phyloP scores from a whole-genome alignment of 108 stramenopile species.

The Pseudonitzschia pungens region DNA sequence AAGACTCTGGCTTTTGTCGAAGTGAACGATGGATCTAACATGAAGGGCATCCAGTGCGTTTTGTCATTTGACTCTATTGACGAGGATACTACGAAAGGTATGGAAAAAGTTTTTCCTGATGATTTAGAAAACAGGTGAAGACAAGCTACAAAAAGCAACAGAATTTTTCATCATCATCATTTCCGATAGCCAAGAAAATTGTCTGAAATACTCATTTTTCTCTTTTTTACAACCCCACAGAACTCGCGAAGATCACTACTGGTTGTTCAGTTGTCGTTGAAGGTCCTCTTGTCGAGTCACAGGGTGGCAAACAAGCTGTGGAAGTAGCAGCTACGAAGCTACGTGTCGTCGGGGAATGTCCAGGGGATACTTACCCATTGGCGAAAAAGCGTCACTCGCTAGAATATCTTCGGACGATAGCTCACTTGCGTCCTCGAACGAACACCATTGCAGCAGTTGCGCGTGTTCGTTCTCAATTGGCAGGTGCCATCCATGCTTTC shows the following conservation, averaged over 20 bases:
- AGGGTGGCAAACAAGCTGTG: conserved; percentile 90
- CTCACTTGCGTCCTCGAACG: conserved; percentile 96
- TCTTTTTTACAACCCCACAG: conserved; percentile 27
- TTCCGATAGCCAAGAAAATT: no score
- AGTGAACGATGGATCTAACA: conserved; percentile 96
- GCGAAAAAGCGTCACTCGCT: conserved; percentile 98
- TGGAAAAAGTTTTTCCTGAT: conserved; percentile 7
- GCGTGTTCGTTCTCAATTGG: conserved; percentile 88
- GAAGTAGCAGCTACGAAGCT: conserved; percentile 86
- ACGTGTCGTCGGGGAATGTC: conserved; percentile 88
- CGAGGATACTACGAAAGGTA: conserved; percentile 62
- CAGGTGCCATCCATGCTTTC: conserved; percentile 86
- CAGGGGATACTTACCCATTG: conserved; percentile 93
- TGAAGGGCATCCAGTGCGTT: conserved; percentile 92
- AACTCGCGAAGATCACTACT: conserved; percentile 86
- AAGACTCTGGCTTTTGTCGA: conserved; percentile 97
- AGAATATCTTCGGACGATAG: conserved; percentile 95
- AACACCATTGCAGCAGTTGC: conserved; percentile 96
- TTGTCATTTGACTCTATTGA: conserved; percentile 67
- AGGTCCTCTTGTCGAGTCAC: conserved; percentile 76
- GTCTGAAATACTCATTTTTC: no score
- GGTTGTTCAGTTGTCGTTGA: conserved; percentile 89
- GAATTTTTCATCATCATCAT: no score
- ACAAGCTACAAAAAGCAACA: no score
- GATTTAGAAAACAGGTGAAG: background rate